phyloP scores from a whole-genome alignment of 345 rosid species.

The Populus davidiana region DNA sequence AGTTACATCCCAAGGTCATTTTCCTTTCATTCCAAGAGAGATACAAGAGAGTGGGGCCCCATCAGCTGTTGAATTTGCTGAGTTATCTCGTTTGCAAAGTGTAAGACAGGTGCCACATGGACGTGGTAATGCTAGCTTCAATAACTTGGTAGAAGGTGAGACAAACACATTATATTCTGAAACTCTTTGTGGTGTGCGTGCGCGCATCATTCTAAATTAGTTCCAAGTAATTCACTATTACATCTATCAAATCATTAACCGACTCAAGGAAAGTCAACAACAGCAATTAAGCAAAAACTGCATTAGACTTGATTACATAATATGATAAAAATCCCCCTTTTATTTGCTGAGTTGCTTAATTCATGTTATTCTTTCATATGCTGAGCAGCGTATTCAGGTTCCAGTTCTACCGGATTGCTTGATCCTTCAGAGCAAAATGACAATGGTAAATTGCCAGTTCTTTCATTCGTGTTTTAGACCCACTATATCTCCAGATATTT shows the following conservation, averaged over 20 bases:
- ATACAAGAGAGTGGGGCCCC: neutral
- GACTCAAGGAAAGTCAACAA: neutral
- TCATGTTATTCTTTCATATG: neutral
- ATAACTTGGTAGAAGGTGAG: constrained; percentile 14
- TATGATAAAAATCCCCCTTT: neutral
- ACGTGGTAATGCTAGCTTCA: constrained; percentile 1
- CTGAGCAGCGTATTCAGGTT: too few relatives aligned
- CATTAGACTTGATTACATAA: neutral
- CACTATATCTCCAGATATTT: neutral
- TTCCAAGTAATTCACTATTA: neutral
- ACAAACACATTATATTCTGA: neutral
- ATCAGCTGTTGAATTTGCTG: neutral
- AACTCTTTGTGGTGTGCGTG: neutral
- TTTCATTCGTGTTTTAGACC: neutral
- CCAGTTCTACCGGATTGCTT: neutral
- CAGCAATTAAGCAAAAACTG: neutral
- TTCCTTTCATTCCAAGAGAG: neutral
- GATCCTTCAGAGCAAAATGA: constrained; percentile 1
- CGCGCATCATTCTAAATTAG: neutral
- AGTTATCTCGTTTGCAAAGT: neutral
- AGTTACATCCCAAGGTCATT: neutral
- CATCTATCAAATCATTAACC: neutral
- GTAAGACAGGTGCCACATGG: neutral
- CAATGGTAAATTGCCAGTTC: neutral
- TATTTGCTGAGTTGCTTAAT: neutral